These are phyloP conservation scores for Sextonia rubra DNA, from an alignment of 164 flowering plant species.

Conservation along the genomic window DNA sequence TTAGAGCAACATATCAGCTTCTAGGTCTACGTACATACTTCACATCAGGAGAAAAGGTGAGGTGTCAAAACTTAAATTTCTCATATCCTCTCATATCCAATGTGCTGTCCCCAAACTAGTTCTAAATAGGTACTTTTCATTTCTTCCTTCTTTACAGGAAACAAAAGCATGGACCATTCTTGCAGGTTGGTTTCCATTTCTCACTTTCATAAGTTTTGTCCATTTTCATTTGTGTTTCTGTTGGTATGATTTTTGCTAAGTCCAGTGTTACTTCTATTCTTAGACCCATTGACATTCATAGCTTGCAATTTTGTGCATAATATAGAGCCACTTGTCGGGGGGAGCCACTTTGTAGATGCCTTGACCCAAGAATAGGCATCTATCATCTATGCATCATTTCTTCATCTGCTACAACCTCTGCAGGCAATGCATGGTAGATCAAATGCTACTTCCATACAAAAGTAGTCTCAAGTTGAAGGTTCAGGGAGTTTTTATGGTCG, in stretches of 20 bases:
- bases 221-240: background rate
- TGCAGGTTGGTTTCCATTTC: slow-evolving; percentile 51
- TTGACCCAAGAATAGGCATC: background rate
- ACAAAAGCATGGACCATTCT: slow-evolving; percentile 98
- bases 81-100: too few relatives aligned
- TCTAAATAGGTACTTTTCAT: background rate
- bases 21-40: slow-evolving; percentile 88
- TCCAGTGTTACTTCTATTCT: background rate
- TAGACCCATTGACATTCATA: background rate
- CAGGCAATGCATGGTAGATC: too few relatives aligned
- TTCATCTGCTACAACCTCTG: background rate
- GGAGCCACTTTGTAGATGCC: background rate
- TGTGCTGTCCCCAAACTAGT: slow-evolving; percentile 1
- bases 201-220: background rate
- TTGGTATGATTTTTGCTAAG: background rate
- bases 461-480: too few relatives aligned
- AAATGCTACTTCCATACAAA: too few relatives aligned
- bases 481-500: too few relatives aligned
- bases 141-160: slow-evolving; percentile 47
- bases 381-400: background rate
- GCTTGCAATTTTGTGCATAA: background rate
- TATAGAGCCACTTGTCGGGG: background rate
- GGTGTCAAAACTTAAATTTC: background rate
- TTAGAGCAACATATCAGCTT: slow-evolving; percentile 75
- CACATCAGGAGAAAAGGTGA: slow-evolving; percentile 95